Conservation (phyloP, 208 protist genomes). For the Trypanosomatidae sp. region DNA sequence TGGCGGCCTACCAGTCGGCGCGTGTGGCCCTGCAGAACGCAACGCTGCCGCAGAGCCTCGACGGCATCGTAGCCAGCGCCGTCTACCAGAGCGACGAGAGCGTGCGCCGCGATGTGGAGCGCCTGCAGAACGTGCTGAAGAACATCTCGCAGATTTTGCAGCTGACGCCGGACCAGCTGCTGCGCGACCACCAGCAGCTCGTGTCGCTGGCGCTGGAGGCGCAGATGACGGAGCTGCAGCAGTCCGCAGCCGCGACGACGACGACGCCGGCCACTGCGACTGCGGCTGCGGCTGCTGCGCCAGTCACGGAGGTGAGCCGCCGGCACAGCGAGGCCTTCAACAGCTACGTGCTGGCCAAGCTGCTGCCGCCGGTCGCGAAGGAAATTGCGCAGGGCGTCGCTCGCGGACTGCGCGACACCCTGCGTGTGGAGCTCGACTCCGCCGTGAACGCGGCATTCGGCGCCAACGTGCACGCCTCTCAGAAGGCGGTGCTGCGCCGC, state of each 20-base stretch:
- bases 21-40: constrained; percentile 66
- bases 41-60: constrained; percentile 60
- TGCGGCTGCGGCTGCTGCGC: constrained; percentile 2
- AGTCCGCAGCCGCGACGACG: not conserved
- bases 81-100: constrained; percentile 63
- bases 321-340: constrained; percentile 50
- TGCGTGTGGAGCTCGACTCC: constrained; percentile 64
- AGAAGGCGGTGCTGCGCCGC: constrained; percentile 58
- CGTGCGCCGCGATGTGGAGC: constrained; percentile 49
- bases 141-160: constrained; percentile 77
- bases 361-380: constrained; percentile 56
- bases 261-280: not conserved
- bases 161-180: constrained; percentile 66
- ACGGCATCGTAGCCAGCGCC: constrained; percentile 70
- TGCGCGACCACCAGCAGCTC: constrained; percentile 77
- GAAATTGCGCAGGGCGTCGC: constrained; percentile 70
- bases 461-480: constrained; percentile 40
- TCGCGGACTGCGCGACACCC: constrained; percentile 57
- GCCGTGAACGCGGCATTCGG: constrained; percentile 58
- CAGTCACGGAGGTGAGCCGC: constrained; percentile 7
- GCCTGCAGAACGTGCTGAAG: constrained; percentile 55
- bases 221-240: constrained; percentile 90
- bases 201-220: constrained; percentile 81
- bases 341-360: constrained; percentile 53
- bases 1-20: constrained; percentile 23